phyloP scores from a whole-genome alignment of 202 grass and related monocot genomes.

The Panicum hallii region DNA sequence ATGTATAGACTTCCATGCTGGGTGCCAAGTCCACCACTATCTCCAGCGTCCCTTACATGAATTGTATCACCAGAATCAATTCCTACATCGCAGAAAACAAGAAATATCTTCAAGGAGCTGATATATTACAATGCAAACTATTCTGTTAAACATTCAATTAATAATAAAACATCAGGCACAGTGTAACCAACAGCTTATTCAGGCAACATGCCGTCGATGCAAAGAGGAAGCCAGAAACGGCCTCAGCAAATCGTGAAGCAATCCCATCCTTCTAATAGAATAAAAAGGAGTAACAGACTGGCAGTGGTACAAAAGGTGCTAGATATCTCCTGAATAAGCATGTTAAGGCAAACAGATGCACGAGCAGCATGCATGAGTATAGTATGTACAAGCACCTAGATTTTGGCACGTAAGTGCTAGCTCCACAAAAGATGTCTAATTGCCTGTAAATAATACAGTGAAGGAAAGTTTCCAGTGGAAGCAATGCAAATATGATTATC shows the following conservation, averaged over 20 bases:
- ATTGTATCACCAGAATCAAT: conserved; percentile 89
- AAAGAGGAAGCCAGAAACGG: conserved; percentile 17
- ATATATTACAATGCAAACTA: conserved; percentile 18
- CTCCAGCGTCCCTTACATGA: conserved; percentile 71
- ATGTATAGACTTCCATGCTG: conserved; percentile 85
- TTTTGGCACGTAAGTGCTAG: conserved; percentile 26
- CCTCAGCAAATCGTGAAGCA: conserved; percentile 20
- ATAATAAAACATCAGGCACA: conserved; percentile 30
- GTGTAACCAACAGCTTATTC: conserved; percentile 28
- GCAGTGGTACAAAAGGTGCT: conserved; percentile 1
- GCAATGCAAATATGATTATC: conserved; percentile 11
- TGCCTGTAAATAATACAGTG: conserved; percentile 8
- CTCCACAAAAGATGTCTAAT: neutral
- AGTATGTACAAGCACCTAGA: neutral
- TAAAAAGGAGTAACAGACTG: neutral
- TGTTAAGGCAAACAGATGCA: no score
- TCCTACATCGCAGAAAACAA: conserved; percentile 64
- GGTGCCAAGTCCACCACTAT: conserved; percentile 71
- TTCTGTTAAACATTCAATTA: neutral
- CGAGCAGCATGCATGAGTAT: no score
- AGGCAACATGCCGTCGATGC: conserved; percentile 16
- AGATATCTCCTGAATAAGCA: no score
- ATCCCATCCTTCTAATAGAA: conserved; percentile 23
- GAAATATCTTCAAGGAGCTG: conserved; percentile 27
- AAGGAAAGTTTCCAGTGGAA: neutral